Percentiles rank a stretch among this genome's conserved stretches.
These are phyloP conservation scores for Auricularia cornea DNA, from an alignment of 768 basidiomycete species.

Conservation along the genomic window DNA sequence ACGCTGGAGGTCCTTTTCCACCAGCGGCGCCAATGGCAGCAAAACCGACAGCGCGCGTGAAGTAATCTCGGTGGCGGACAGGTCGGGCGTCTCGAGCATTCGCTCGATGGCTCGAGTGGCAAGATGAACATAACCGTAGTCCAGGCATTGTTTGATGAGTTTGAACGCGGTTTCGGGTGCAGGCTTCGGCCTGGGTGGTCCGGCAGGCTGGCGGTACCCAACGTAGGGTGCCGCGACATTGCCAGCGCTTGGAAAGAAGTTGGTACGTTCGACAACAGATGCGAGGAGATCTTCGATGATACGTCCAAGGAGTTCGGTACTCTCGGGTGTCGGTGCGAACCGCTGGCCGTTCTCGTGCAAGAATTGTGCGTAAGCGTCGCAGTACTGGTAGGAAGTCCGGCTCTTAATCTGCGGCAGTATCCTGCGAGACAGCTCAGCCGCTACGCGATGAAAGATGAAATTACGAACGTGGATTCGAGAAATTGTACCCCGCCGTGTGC, in stretches of 20 bases:
- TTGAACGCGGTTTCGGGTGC: neutral
- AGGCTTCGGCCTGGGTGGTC: neutral
- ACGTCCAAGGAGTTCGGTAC: too few relatives aligned
- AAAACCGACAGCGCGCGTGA: neutral
- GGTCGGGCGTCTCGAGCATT: neutral
- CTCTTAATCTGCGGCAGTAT: neutral
- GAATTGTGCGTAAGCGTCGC: too few relatives aligned
- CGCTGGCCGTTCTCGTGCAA: too few relatives aligned
- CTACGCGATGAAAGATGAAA: neutral
- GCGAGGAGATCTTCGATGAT: too few relatives aligned
- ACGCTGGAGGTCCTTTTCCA: neutral
- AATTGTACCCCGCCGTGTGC: neutral
- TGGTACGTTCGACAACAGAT: too few relatives aligned
- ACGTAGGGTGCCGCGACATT: neutral
- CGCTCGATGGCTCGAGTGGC: neutral
- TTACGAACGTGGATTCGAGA: neutral
- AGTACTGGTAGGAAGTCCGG: neutral
- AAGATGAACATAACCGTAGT: neutral
- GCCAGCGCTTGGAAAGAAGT: neutral
- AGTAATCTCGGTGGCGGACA: neutral
- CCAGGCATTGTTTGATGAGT: neutral
- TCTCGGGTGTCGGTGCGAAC: too few relatives aligned
- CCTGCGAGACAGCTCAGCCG: neutral
- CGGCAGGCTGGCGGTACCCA: neutral
- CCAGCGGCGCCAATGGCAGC: neutral